Conservation (phyloP, 192 early-diverging fungal genomes). For the Haplosporangium gracile region DNA sequence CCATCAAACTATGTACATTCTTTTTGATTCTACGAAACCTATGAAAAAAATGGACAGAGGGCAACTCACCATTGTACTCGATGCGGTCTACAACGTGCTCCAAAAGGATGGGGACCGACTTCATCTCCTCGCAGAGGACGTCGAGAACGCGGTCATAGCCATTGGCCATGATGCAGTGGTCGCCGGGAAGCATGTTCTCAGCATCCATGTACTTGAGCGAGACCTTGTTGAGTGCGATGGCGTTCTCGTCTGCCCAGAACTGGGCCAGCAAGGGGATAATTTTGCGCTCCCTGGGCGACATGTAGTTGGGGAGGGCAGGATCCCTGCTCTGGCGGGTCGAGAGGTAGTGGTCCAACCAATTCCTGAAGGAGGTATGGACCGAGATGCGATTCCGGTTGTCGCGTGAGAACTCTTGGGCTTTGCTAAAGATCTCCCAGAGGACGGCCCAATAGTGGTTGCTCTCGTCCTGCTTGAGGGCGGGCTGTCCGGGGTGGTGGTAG, state of each 20-base stretch:
- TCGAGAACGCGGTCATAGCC: slow-evolving; percentile 53
- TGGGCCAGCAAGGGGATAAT: slow-evolving; percentile 33
- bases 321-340: slow-evolving; percentile 31
- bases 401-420: slow-evolving; percentile 30
- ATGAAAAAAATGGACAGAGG: neutral
- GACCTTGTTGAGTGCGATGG: slow-evolving; percentile 41
- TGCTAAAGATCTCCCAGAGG: slow-evolving; percentile 44
- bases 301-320: slow-evolving; percentile 26
- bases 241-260: slow-evolving; percentile 54
- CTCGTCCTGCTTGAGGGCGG: slow-evolving; percentile 23
- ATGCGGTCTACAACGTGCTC: slow-evolving; percentile 53
- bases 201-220: slow-evolving; percentile 60
- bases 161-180: slow-evolving; percentile 49
- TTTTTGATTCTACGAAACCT: neutral
- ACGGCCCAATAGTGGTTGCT: slow-evolving; percentile 55
- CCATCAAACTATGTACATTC: slow-evolving; percentile 9
- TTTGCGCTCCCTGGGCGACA: slow-evolving; percentile 33
- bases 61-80: slow-evolving; percentile 54
- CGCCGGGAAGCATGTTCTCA: slow-evolving; percentile 49
- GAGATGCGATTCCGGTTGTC: slow-evolving; percentile 36
- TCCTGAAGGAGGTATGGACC: slow-evolving; percentile 32
- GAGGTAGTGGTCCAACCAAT: slow-evolving; percentile 36
- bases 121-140: slow-evolving; percentile 31
- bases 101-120: slow-evolving; percentile 37
- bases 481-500: slow-evolving; percentile 25